These are phyloP conservation scores for Hypoxylon fuscum DNA, from an alignment of 495 filamentous ascomycete genomes.

Conservation along the genomic window DNA sequence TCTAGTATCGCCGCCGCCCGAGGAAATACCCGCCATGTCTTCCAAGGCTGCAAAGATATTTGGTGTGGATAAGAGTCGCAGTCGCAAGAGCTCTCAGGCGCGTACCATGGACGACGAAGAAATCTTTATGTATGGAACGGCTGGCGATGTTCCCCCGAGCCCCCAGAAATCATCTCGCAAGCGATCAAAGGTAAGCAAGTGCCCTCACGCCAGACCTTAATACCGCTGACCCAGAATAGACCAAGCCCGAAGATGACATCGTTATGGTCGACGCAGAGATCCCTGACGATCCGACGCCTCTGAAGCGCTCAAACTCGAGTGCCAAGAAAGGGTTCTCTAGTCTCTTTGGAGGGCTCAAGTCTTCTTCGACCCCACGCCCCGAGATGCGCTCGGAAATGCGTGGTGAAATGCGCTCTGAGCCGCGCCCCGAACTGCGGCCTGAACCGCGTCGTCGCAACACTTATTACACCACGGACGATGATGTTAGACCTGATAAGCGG, in stretches of 20 bases:
- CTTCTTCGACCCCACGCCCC: conserved; percentile 32
- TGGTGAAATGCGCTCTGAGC: conserved; percentile 1
- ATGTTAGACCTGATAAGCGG: conserved; percentile 42
- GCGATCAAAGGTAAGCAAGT: conserved; percentile 53
- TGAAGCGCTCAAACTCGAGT: conserved; percentile 53
- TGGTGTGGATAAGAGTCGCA: conserved; percentile 54
- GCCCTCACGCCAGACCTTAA: conserved; percentile 14
- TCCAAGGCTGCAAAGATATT: conserved; percentile 64
- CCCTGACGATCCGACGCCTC: conserved; percentile 44
- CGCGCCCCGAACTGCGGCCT: conserved; percentile 48
- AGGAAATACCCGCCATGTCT: conserved; percentile 53
- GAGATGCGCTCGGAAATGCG: neutral
- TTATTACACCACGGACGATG: conserved; percentile 53
- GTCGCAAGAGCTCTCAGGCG: conserved; percentile 43
- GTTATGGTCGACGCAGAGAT: conserved; percentile 49
- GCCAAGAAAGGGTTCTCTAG: conserved; percentile 54
- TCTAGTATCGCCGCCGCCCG: conserved; percentile 58
- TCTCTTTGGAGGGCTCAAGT: conserved; percentile 54
- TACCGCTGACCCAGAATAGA: conserved; percentile 40
- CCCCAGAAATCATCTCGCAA: conserved; percentile 54
- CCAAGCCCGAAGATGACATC: conserved; percentile 49
- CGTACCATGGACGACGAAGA: conserved; percentile 51
- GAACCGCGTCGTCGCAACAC: conserved; percentile 57
- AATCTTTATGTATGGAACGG: conserved; percentile 56
- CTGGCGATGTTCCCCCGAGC: conserved; percentile 50